Conservation (phyloP, 768 basidiomycete species). For the Clathrus columnatus region DNA sequence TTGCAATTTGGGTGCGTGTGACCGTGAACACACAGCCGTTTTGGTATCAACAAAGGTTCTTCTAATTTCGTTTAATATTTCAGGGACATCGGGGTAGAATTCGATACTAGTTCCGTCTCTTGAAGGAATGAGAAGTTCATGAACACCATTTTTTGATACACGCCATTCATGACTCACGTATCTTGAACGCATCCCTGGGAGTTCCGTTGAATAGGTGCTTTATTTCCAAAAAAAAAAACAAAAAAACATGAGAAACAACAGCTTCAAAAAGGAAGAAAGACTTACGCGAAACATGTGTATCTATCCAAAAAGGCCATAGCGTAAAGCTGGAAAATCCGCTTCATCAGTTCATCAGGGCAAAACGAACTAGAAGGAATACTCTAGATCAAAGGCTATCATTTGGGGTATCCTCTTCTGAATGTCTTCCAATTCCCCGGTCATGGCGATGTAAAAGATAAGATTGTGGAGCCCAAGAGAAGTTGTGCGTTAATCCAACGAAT, state of each 20-base stretch:
- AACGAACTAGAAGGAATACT: constrained; percentile 43
- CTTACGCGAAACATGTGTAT: constrained; percentile 55
- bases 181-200: constrained; percentile 28
- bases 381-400: constrained; percentile 74
- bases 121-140: not conserved
- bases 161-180: not conserved
- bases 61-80: constrained; percentile 53
- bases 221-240: not conserved
- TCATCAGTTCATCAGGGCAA: not conserved
- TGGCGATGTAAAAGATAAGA: too few species aligned
- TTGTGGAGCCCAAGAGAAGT: too few species aligned
- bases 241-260: constrained; percentile 12
- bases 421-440: too few species aligned
- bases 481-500: too few species aligned
- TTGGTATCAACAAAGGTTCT: constrained; percentile 36
- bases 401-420: constrained; percentile 35
- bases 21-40: constrained; percentile 71
- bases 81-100: constrained; percentile 72
- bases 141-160: not conserved
- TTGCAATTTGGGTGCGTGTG: constrained; percentile 59
- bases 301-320: constrained; percentile 83
- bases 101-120: constrained; percentile 49
- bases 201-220: constrained; percentile 44
- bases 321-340: constrained; percentile 51
- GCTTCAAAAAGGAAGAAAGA: not conserved